These are phyloP conservation scores for Marasmius fiardii DNA, from an alignment of 1,284 basidiomycete genomes.

Conservation along the genomic window DNA sequence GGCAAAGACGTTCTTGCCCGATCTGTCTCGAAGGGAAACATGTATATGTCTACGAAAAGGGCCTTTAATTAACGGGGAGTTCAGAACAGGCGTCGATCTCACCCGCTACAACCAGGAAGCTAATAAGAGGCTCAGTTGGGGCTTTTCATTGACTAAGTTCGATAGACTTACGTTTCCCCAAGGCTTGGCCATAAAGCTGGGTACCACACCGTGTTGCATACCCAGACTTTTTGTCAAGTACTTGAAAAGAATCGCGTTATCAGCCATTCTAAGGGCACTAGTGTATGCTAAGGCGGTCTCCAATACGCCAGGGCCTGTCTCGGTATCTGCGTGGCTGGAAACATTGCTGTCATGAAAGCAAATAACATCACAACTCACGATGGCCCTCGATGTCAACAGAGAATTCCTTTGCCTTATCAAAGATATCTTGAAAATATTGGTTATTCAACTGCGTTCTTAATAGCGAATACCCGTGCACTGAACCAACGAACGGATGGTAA, in stretches of 20 bases:
- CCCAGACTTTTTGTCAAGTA: conserved; percentile 90
- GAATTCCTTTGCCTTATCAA: conserved; percentile 74
- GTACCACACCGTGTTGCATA: conserved; percentile 84
- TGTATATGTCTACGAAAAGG: conserved; percentile 73
- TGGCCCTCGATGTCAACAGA: conserved; percentile 88
- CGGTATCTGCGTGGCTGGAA: conserved; percentile 67
- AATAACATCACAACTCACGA: conserved; percentile 53
- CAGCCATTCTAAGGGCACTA: conserved; percentile 82
- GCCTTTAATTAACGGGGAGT: neutral
- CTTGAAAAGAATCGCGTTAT: conserved; percentile 94
- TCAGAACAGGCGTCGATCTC: conserved; percentile 22
- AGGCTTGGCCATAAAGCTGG: conserved; percentile 98
- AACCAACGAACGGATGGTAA: too few relatives aligned
- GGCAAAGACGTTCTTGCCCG: conserved; percentile 81
- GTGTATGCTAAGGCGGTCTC: conserved; percentile 95
- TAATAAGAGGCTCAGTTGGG: conserved; percentile 25
- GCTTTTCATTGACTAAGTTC: neutral
- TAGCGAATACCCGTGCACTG: conserved; percentile 94
- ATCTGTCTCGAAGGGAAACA: conserved; percentile 74
- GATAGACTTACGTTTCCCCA: conserved; percentile 73
- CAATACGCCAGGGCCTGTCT: conserved; percentile 91
- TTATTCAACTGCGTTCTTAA: conserved; percentile 85
- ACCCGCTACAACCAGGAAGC: conserved; percentile 93
- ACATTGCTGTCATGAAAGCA: neutral
- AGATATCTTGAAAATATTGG: conserved; percentile 88